These are phyloP conservation scores for Moniliella sp. DNA, from an alignment of 1,284 basidiomycete species.

Conservation along the genomic window DNA sequence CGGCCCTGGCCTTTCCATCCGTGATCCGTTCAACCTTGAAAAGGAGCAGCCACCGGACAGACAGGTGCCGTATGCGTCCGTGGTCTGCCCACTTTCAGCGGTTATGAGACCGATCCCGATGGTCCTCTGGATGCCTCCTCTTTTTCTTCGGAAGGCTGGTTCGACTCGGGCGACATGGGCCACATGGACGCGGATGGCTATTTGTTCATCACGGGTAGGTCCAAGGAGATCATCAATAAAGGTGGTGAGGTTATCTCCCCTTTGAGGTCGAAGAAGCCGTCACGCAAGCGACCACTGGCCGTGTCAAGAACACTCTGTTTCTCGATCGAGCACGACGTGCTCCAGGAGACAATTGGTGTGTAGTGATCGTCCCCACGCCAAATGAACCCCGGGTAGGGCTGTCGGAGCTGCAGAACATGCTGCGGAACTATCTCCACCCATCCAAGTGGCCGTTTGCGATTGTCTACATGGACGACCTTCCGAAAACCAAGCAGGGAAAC, in stretches of 20 bases:
- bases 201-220: conserved; percentile 32
- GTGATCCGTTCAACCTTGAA: conserved; percentile 29
- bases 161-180: conserved; percentile 34
- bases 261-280: conserved; percentile 34
- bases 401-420: conserved; percentile 30
- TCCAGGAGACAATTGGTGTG: conserved; percentile 34
- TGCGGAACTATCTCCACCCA: conserved; percentile 28
- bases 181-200: conserved; percentile 34
- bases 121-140: conserved; percentile 27
- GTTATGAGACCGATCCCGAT: conserved; percentile 25
- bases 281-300: conserved; percentile 26
- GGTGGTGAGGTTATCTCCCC: conserved; percentile 33
- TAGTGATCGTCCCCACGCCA: conserved; percentile 30
- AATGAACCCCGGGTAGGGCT: conserved; percentile 31
- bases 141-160: conserved; percentile 32
- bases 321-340: conserved; percentile 30
- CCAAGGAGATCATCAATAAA: conserved; percentile 35
- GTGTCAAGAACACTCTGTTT: conserved; percentile 32
- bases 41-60: conserved; percentile 23
- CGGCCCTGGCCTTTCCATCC: conserved; percentile 29
- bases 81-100: conserved; percentile 29
- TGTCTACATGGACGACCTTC: conserved; percentile 33
- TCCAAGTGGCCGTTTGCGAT: conserved; percentile 33
- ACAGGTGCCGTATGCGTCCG: conserved; percentile 30
- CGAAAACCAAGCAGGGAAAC: conserved; percentile 33